Evolutionary conservation across 306 rosid species (phyloP).

Genomic region (Quercus parvula): DNA sequence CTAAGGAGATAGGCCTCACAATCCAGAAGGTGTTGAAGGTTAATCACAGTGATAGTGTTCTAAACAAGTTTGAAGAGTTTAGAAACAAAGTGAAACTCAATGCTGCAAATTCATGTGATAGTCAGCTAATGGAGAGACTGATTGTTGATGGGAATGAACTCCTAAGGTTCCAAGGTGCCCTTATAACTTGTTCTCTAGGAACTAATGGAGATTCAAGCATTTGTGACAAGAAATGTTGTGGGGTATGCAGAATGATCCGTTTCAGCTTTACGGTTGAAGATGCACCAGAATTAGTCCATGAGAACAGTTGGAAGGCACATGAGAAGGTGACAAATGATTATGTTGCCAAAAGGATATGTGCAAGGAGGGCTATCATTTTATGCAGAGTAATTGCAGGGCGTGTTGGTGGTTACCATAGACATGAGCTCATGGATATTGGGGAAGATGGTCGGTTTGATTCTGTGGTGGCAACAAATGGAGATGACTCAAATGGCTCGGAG

Average conservation of each 20-base stretch:
- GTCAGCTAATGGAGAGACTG: background rate
- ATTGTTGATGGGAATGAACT: conserved; percentile 23
- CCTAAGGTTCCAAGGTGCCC: conserved; percentile 13
- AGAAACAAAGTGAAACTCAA: conserved; percentile 6
- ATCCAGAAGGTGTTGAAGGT: conserved; percentile 17
- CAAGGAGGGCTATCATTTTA: conserved; percentile 27
- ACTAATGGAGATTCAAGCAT: background rate
- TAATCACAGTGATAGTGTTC: background rate
- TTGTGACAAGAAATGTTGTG: conserved; percentile 19
- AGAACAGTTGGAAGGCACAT: conserved; percentile 25
- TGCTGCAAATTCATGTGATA: background rate
- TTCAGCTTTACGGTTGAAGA: background rate
- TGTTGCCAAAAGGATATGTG: background rate
- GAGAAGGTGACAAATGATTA: conserved; percentile 11
- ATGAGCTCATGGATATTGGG: background rate
- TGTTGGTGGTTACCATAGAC: conserved; percentile 5
- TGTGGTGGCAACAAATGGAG: background rate
- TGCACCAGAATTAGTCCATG: conserved; percentile 1
- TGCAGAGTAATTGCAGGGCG: conserved; percentile 30
- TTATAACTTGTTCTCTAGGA: conserved; percentile 16
- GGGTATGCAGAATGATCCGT: conserved; percentile 21
- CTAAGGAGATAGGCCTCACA: background rate
- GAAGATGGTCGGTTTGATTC: conserved; percentile 31
- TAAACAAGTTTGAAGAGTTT: background rate
- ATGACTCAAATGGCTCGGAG: background rate